phyloP scores from a whole-genome alignment of 352 stramenopile species.

The Phytopythium vexans region DNA sequence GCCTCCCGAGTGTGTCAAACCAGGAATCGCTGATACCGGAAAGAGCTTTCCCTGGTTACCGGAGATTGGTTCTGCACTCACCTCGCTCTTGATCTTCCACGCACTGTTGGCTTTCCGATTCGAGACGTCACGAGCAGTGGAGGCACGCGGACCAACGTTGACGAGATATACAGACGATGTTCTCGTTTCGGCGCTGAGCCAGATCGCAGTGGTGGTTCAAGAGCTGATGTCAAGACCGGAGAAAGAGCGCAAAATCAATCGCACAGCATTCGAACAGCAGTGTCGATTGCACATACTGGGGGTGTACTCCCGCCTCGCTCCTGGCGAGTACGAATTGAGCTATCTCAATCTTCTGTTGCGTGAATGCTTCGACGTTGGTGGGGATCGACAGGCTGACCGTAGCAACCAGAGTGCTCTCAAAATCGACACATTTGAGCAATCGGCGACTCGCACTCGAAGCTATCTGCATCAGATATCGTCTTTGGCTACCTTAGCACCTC shows the following conservation, averaged over 20 bases:
- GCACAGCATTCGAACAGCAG: not conserved
- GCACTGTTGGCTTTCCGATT: conserved; percentile 19
- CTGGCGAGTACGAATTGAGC: too few relatives aligned
- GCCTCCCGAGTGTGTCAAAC: too few relatives aligned
- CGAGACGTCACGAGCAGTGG: conserved; percentile 2
- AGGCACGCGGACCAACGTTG: not conserved
- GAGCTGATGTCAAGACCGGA: not conserved
- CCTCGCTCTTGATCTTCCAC: conserved; percentile 43
- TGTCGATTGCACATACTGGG: not conserved
- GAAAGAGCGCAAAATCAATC: not conserved
- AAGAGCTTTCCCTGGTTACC: too few relatives aligned
- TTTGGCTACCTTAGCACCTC: too few relatives aligned
- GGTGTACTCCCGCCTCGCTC: not conserved
- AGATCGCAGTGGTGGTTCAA: not conserved
- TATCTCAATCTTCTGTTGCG: too few relatives aligned
- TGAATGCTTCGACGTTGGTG: too few relatives aligned
- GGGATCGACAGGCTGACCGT: too few relatives aligned
- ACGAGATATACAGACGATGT: not conserved
- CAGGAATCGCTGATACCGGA: too few relatives aligned
- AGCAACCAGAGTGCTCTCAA: too few relatives aligned
- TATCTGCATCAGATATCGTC: too few relatives aligned
- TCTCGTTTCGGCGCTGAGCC: not conserved
- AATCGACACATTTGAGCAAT: too few relatives aligned
- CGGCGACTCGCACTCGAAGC: not conserved
- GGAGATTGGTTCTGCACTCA: conserved; percentile 10